Base-by-base conservation (phyloP, 441 rosid species). In the Brassica hybrid region DNA sequence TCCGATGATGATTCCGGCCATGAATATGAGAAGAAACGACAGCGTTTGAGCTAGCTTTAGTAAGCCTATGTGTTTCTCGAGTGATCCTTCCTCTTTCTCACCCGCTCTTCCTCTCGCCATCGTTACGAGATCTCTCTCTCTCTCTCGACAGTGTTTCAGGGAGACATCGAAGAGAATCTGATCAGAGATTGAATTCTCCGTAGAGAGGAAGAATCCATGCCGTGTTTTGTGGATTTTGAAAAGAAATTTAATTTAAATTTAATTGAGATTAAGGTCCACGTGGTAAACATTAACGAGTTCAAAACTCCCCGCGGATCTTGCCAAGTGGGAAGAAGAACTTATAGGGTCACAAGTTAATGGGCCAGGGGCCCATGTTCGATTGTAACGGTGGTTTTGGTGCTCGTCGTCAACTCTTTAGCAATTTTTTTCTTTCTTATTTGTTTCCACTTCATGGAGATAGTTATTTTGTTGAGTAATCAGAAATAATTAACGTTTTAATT, bases 1-100 rank as follows among this genome's bases (percentile, higher is more conserved):
- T n/a, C 99, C 99, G 17, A 91, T 80, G 18, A 93, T 87, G 30
- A 93, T 83, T 12, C 99, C 97, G 0, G 96, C 97, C 6, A 89
- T 86, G 71, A 93, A 95, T 34, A 93, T 87, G 5, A 90, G 87
- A 66, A 93, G 67, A 79, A 88, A 88, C 1, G 99, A 93, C 6
- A 95, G 83, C 67, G 90, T 69, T 71, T 93, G 97, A 10, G 87
- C 90, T 66, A 93, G 76, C 68, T 86, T 90, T 17, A 88, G 91
- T 76, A 94, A 80, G 13, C 94, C 92, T 57, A 78, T 32, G 68
- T 85, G 83, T 75, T 79, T 89, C 17, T 91, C 92, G 41, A 34
- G 9, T 8, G 23, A 21, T 21, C 73, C 83, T 54, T 87, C 94
- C 11, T 89, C 94, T 78, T 86, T 88, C 59, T 88, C 89, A 7